A percentile compares a stretch with the other conserved stretches of the same genome.
Conservation (phyloP, 2,329 filamentous ascomycete genomes). For the Penicillium sp. region DNA sequence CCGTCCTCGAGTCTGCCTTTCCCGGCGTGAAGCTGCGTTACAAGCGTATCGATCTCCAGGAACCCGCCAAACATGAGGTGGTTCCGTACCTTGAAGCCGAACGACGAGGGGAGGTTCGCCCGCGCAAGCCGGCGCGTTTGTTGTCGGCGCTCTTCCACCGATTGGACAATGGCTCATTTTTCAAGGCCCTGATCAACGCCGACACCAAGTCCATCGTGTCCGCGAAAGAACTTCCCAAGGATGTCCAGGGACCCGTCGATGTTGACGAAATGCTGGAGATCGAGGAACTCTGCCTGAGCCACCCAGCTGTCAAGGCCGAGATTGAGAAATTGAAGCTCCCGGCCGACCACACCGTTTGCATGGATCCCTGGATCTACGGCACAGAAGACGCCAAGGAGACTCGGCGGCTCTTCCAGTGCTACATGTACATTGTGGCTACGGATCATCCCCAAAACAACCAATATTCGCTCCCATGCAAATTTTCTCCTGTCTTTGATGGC, state of each 20-base stretch:
- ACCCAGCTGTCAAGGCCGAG: slow-evolving; percentile 59
- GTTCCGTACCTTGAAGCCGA: slow-evolving; percentile 66
- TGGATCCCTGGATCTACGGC: slow-evolving; percentile 72
- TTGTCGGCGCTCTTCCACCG: slow-evolving; percentile 55
- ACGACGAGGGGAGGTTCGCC: slow-evolving; percentile 52
- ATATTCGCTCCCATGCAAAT: slow-evolving; percentile 39
- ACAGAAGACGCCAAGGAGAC: slow-evolving; percentile 41
- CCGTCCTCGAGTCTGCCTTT: slow-evolving; percentile 40
- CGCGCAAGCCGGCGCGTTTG: slow-evolving; percentile 53
- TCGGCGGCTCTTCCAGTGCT: slow-evolving; percentile 44
- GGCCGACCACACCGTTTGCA: slow-evolving; percentile 57
- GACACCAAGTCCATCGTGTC: slow-evolving; percentile 38
- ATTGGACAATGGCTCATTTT: slow-evolving; percentile 46
- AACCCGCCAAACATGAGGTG: slow-evolving; percentile 62
- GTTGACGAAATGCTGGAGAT: slow-evolving; percentile 62
- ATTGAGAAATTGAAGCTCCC: slow-evolving; percentile 62
- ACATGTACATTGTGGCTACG: slow-evolving; percentile 41
- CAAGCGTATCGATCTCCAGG: slow-evolving; percentile 69
- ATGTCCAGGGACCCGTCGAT: slow-evolving; percentile 59
- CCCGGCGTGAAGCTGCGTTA: slow-evolving; percentile 47
- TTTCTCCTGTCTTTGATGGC: slow-evolving; percentile 55
- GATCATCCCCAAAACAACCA: slow-evolving; percentile 43
- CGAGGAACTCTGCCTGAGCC: slow-evolving; percentile 58
- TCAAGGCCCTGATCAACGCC: slow-evolving; percentile 43
- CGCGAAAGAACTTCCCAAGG: slow-evolving; percentile 49